Base-by-base conservation (phyloP, 139 green algal species). In the Zygnema cylindricum region DNA sequence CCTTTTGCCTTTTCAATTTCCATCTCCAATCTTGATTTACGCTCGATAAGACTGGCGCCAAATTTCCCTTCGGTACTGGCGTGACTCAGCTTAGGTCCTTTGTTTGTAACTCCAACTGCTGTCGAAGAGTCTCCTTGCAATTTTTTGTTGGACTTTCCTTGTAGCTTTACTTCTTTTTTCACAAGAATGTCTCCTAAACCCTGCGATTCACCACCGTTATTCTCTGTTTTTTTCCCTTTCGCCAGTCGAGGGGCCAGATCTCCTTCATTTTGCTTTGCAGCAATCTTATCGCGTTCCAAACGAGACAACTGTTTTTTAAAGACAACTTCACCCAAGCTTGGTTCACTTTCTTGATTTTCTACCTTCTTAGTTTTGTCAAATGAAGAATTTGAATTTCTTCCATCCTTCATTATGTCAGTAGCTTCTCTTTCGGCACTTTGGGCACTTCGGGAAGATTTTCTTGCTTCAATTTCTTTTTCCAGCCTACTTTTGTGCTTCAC, bases 401-500 rank as follows among this genome's bases (percentile, higher is more conserved):
- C 75, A 82, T n/a, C 1, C 30, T 43, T n/a, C 54, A 43, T 36
- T 30, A 16, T 16, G 7, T 16, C 49, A 16, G 49, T 63, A 25
- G 7, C 16, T 16, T 25, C 49, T 63, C 76, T 33, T 1, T 41
- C 76, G 11, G 35, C 76, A 32, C 35, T n/a, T 83, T n/a, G 76
- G 39, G 78, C 82, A 49, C 83, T 32, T 33, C 16, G 7, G 35
- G 23, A 73, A 40, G 84, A 40, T 55, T 71, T 42, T 2, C 71
- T 76, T 35, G 73, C 86, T 22, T 55, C 86, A 43, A 63, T 69
- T 77, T 89, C 86, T 35, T 33, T 35, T 71, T 90, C 63, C 32
- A 90, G 81, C 69, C 69, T 7, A 54, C 30, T 83, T 57, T 71
- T 69, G 16, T 90, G 54, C 86, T 90, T 85, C 77, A 90, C 63